phyloP scores from a whole-genome alignment of 345 rosid genomes.

The Hevea brasiliensis region DNA sequence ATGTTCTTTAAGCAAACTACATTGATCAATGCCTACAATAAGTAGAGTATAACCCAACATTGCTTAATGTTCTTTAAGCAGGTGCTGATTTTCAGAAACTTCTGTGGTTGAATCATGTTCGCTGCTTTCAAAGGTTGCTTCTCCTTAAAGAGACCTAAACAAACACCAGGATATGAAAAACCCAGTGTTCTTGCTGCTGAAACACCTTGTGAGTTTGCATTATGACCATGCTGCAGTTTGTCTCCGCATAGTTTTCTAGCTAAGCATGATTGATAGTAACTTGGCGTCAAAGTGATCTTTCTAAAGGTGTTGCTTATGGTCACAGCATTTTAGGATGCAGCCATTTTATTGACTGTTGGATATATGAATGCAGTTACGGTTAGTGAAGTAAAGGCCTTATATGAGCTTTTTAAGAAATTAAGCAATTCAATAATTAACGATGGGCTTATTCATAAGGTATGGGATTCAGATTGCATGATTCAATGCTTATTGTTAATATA shows the following conservation, averaged over 20 bases:
- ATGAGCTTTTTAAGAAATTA: conserved; percentile 77
- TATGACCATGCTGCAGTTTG: not conserved
- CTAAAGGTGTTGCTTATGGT: not conserved
- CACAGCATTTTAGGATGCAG: not conserved
- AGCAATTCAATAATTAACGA: conserved; percentile 81
- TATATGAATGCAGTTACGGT: conserved; percentile 58
- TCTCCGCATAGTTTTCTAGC: not conserved
- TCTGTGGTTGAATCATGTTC: conserved; percentile 1
- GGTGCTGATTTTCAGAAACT: conserved; percentile 1
- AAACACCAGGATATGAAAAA: conserved; percentile 56
- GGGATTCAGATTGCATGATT: not conserved
- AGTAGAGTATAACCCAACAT: too few species aligned
- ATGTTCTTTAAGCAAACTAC: too few species aligned
- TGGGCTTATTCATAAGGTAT: conserved; percentile 90
- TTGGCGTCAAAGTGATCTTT: not conserved
- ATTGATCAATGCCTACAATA: too few species aligned
- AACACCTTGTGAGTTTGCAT: conserved; percentile 63
- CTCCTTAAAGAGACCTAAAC: conserved; percentile 36
- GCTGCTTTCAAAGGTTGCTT: conserved; percentile 46
- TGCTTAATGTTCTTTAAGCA: too few species aligned
- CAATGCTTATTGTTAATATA: too few species aligned
- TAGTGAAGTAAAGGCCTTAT: conserved; percentile 75
- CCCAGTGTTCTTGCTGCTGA: conserved; percentile 68
- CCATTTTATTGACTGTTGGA: not conserved
- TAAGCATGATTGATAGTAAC: not conserved